Evolutionary conservation across 371 early-diverging fungal species (phyloP).

Genomic region (Mortierella sp.): DNA sequence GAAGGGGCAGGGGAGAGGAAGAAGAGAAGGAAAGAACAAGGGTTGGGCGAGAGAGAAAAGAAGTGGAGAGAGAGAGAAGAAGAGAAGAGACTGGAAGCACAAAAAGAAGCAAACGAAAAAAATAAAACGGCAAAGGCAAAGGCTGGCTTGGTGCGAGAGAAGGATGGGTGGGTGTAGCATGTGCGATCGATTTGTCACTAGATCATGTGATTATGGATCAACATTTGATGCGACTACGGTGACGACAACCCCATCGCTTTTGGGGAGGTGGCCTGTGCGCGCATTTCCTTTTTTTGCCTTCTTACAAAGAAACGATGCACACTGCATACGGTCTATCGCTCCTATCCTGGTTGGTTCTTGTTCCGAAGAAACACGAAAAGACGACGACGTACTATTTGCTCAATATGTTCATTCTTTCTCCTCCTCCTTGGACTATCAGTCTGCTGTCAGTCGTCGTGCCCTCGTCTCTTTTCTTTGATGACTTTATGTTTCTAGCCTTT

Average conservation of each 20-base stretch:
- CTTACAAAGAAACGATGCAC: not conserved
- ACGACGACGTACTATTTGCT: not conserved
- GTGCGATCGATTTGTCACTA: not conserved
- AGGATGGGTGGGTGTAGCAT: not conserved
- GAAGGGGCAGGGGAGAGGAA: not conserved
- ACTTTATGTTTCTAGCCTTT: not conserved
- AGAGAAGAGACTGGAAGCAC: not conserved
- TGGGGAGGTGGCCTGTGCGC: conserved; percentile 15
- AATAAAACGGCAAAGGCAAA: not conserved
- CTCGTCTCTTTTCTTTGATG: not conserved
- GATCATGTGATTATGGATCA: not conserved
- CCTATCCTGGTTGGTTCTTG: not conserved
- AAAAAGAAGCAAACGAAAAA: not conserved
- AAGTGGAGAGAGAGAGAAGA: not conserved
- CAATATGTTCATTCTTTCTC: not conserved
- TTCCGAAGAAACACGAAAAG: not conserved
- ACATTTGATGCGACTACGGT: not conserved
- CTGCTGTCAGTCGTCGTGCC: not conserved
- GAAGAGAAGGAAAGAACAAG: conserved; percentile 6
- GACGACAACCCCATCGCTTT: not conserved
- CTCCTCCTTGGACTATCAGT: conserved; percentile 7
- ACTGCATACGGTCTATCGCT: not conserved
- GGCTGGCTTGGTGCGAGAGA: not conserved
- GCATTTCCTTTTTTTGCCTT: not conserved
- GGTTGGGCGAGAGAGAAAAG: not conserved